These are phyloP conservation scores for Aspergillus sparsus DNA, from an alignment of 495 filamentous ascomycete species.

Conservation along the genomic window DNA sequence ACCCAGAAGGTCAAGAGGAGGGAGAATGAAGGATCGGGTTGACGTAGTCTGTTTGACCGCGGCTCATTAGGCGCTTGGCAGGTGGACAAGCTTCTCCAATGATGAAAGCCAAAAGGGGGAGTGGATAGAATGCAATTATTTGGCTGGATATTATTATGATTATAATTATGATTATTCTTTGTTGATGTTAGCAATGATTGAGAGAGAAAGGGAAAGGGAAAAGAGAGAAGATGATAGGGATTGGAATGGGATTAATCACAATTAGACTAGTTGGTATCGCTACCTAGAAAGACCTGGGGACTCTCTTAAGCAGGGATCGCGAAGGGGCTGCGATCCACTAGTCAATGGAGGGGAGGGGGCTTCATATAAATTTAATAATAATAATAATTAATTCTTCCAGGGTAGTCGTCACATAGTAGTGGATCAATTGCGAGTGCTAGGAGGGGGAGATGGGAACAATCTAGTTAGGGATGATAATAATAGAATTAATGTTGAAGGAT, in stretches of 20 bases:
- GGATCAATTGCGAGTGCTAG: slow-evolving; percentile 3
- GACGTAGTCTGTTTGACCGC: slow-evolving; percentile 11
- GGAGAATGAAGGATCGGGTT: slow-evolving; percentile 18
- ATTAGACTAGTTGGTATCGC: neutral
- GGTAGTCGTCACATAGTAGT: neutral
- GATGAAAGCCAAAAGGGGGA: slow-evolving; percentile 11
- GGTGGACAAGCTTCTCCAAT: slow-evolving; percentile 9
- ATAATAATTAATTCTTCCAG: neutral
- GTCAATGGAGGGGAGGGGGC: neutral
- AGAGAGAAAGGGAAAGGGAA: slow-evolving; percentile 7
- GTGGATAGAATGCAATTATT: slow-evolving; percentile 1
- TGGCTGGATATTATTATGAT: neutral
- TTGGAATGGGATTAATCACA: slow-evolving; percentile 6
- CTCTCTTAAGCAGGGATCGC: slow-evolving; percentile 19
- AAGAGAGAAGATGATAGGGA: neutral
- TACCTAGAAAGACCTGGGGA: neutral
- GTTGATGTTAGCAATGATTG: neutral
- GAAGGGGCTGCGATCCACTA: slow-evolving; percentile 11
- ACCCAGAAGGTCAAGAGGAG: slow-evolving; percentile 13
- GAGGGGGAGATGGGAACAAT: neutral
- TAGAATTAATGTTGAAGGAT: neutral
- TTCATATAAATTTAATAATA: slow-evolving; percentile 4
- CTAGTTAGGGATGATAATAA: neutral
- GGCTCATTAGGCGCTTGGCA: slow-evolving; percentile 18
- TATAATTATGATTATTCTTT: slow-evolving; percentile 6